Conservation (phyloP, 202 grass and related monocot species). For the Setaria italica region DNA sequence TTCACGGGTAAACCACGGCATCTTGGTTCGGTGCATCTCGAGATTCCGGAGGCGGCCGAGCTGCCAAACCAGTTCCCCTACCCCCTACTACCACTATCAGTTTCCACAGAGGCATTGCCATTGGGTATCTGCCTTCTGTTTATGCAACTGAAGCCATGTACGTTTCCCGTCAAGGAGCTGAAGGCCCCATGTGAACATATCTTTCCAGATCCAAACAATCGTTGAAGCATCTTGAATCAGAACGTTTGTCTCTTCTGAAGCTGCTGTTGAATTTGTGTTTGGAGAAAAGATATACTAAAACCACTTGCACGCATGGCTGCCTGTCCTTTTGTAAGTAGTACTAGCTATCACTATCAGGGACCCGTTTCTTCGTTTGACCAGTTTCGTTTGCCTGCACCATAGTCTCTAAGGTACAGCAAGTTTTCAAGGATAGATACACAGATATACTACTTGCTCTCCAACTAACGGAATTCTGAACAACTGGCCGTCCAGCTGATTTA, state of each 20-base stretch:
- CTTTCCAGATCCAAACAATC: not conserved
- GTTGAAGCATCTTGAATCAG: not conserved
- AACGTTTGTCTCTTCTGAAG: not conserved
- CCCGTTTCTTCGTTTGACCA: conserved; percentile 26
- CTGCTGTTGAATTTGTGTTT: not conserved
- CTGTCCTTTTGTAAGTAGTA: not conserved
- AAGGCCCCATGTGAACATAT: conserved; percentile 7
- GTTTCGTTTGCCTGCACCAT: conserved; percentile 1
- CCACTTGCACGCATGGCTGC: not conserved
- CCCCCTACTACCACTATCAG: not conserved
- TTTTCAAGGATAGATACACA: conserved; percentile 27
- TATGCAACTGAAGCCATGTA: not conserved
- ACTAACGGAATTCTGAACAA: not conserved
- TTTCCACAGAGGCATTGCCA: not conserved
- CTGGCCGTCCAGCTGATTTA: not conserved
- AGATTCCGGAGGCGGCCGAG: conserved; percentile 19
- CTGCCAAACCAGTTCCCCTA: not conserved
- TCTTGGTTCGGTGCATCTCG: conserved; percentile 38
- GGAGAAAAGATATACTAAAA: not conserved
- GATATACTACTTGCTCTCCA: conserved; percentile 27
- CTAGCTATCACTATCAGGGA: not conserved
- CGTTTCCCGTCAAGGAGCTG: not conserved
- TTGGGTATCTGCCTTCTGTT: not conserved
- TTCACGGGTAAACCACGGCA: not conserved
- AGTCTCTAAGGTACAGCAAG: not conserved